Base-by-base conservation (phyloP, 768 basidiomycete genomes). In the Royoungia palumana region DNA sequence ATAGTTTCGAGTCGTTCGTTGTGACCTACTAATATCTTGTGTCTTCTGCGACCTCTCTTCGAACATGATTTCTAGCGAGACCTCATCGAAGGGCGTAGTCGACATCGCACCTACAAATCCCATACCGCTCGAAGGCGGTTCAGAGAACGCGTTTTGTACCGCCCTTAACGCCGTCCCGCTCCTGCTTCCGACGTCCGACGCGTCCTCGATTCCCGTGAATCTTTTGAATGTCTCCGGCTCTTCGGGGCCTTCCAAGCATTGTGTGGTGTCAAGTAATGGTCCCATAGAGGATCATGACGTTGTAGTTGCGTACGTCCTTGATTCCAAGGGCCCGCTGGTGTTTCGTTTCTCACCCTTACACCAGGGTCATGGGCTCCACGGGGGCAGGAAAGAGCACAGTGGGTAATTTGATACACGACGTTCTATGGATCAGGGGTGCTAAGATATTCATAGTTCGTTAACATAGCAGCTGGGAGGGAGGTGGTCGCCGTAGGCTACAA, bases 311-410 rank as follows among this genome's bases (percentile, higher is more conserved):
- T 58, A 46, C 12, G 57, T 58, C 14, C 35, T 43, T 9, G 25
- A 30, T 30, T 24, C 3, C 6, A 27, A 2, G n/a, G 2, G 19
- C 25, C n/a, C 3, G 8, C 6, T 14, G 38, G 20, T 10, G 28
- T 42, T 17, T 36, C 13, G 16, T 35, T 51, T 10, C 12, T 22
- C 8, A n/a, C 8, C 1, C 17, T 13, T 22, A 1, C 22, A 14
- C 40, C 20, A 58, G 57, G 17, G 49, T 58, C 11, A 58, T 58
- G 57, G 57, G 57, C 2, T 35, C 41, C 13, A 59, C 57, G 6
- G 53, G 57, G 5, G 41, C 32, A 6, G 57, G 57, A 2, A 58
- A 59, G 35, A 58, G 57, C 35, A 56, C 58, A 5, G 57, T 56
- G 42, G 49, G 58, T 56, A 14, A 14, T 7, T 40, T 12, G 5